Percentiles rank a stretch among this genome's conserved stretches.
Evolutionary conservation across 140 eudicot species (phyloP).

Genomic region (Ambrosia hybrid): DNA sequence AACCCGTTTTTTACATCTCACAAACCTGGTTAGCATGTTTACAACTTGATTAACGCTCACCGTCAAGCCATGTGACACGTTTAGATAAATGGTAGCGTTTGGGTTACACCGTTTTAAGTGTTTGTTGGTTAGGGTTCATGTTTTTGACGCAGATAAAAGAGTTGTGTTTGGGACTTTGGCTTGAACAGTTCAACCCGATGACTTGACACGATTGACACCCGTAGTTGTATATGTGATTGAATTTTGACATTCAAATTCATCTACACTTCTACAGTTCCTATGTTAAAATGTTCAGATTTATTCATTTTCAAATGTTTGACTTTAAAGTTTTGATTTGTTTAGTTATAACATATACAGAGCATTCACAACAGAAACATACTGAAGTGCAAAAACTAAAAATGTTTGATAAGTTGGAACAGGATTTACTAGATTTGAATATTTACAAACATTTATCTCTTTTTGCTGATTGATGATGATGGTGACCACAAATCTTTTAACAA

Average conservation of each 20-base stretch:
- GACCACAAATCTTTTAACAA: slow-evolving; percentile 7
- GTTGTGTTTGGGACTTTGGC: too few relatives aligned
- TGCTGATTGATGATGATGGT: slow-evolving; percentile 10
- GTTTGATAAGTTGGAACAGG: not conserved
- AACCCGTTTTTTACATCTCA: too few relatives aligned
- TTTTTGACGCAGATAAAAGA: too few relatives aligned
- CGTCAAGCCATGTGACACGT: too few relatives aligned
- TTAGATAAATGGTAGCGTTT: too few relatives aligned
- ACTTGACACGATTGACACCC: too few relatives aligned
- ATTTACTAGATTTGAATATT: not conserved
- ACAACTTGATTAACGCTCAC: too few relatives aligned
- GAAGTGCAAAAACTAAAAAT: too few relatives aligned
- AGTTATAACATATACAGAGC: slow-evolving; percentile 8
- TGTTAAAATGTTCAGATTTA: not conserved
- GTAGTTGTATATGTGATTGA: not conserved
- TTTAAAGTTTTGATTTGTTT: not conserved
- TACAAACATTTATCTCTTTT: slow-evolving; percentile 6
- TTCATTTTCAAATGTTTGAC: not conserved
- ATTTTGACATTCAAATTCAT: not conserved
- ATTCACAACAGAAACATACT: not conserved
- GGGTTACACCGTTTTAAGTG: too few relatives aligned
- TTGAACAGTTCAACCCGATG: too few relatives aligned
- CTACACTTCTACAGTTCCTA: not conserved
- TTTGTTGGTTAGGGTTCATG: too few relatives aligned
- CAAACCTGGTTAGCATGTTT: too few relatives aligned